These are phyloP conservation scores for Solanum tarijense DNA, from an alignment of 257 asterid genomes.

Conservation along the genomic window DNA sequence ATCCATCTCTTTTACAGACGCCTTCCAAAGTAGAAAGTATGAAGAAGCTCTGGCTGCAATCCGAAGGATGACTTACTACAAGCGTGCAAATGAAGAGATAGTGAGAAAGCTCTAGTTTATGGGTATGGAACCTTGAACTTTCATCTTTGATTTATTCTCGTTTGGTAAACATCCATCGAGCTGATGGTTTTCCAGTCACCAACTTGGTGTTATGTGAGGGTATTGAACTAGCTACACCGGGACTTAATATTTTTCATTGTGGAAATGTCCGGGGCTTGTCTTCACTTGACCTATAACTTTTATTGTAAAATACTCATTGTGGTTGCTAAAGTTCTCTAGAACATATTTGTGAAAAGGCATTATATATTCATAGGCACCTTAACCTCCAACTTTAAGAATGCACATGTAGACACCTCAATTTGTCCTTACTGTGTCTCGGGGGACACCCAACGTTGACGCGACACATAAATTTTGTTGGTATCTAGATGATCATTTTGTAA, in stretches of 20 bases:
- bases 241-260: background rate
- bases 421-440: background rate
- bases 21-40: conserved; percentile 31
- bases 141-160: background rate
- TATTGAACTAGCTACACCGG: background rate
- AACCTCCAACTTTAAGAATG: background rate
- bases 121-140: background rate
- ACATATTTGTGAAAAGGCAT: background rate
- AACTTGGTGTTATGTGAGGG: background rate
- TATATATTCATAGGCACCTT: background rate
- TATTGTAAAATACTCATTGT: background rate
- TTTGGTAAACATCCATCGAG: background rate
- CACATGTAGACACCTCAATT: background rate
- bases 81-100: conserved; percentile 75
- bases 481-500: background rate
- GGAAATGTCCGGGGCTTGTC: background rate
- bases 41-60: conserved; percentile 58
- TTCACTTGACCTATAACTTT: background rate
- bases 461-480: background rate
- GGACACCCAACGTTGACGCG: background rate
- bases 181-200: background rate
- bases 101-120: conserved; percentile 53
- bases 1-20: conserved; percentile 53
- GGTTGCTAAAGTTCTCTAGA: accelerated
- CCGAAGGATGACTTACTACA: conserved; percentile 80